Percentiles rank a stretch among this genome's conserved stretches.
These are phyloP conservation scores for Arabis hirsuta DNA, from an alignment of 345 rosid genomes.

Conservation along the genomic window DNA sequence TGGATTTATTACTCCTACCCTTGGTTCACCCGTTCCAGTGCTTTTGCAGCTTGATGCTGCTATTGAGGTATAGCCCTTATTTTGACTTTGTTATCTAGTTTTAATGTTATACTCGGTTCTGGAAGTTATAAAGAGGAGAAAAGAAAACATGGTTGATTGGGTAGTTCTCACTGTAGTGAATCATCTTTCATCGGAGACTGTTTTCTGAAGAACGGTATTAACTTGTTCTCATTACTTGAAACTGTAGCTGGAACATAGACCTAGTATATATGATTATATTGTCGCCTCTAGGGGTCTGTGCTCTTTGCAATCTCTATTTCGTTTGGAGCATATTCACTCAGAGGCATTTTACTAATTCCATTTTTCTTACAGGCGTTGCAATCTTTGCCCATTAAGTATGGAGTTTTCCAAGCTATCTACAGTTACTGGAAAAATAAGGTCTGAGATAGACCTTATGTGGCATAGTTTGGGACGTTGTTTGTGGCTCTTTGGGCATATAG, in stretches of 20 bases:
- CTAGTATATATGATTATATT: not conserved
- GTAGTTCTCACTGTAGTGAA: constrained; percentile 7
- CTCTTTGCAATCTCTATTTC: not conserved
- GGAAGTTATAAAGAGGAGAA: not conserved
- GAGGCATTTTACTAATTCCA: not conserved
- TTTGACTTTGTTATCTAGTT: constrained; percentile 13
- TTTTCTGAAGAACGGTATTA: constrained; percentile 7
- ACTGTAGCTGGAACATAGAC: not conserved
- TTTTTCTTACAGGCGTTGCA: constrained; percentile 66
- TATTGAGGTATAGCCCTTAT: constrained; percentile 60
- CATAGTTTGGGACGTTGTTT: not conserved
- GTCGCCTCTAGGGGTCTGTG: constrained; percentile 9
- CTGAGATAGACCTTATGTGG: constrained; percentile 18
- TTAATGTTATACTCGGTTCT: not conserved
- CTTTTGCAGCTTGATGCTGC: constrained; percentile 84
- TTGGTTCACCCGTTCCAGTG: constrained; percentile 78
- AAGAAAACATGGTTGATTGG: constrained; percentile 1
- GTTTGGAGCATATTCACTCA: not conserved
- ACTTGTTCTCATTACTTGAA: constrained; percentile 9
- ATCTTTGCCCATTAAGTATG: constrained; percentile 61
- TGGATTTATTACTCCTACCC: constrained; percentile 77
- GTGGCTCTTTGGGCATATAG: not conserved
- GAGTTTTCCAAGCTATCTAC: constrained; percentile 72
- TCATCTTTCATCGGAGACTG: not conserved
- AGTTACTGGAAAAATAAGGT: constrained; percentile 94